Percentiles rank a stretch among this genome's conserved stretches.
Conservation (phyloP, 176 grass and related monocot species). For the Juncus effusus region DNA sequence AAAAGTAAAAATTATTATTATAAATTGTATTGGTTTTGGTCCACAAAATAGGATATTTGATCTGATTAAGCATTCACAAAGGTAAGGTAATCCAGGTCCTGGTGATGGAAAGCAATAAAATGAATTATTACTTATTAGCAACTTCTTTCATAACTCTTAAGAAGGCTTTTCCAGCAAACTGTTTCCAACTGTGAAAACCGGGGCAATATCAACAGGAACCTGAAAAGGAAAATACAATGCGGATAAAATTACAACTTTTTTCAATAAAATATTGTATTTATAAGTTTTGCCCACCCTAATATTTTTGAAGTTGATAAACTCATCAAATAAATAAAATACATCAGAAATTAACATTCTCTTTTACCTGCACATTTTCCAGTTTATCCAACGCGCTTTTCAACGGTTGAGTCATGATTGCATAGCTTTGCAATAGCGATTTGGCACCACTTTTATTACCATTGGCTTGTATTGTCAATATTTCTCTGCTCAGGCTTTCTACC, state of each 20-base stretch:
- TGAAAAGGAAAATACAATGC: slow-evolving; percentile 28
- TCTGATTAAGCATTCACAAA: too few relatives aligned
- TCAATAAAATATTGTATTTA: too few relatives aligned
- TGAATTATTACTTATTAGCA: too few relatives aligned
- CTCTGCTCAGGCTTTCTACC: slow-evolving; percentile 81
- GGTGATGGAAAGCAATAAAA: too few relatives aligned
- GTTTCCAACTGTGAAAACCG: slow-evolving; percentile 46
- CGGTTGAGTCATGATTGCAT: slow-evolving; percentile 67
- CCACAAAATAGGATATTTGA: too few relatives aligned
- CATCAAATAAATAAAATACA: too few relatives aligned
- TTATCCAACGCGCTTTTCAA: slow-evolving; percentile 68
- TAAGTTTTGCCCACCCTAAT: too few relatives aligned
- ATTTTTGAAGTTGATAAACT: too few relatives aligned
- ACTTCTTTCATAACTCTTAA: slow-evolving; percentile 14
- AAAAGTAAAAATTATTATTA: background rate
- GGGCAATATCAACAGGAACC: slow-evolving; percentile 83
- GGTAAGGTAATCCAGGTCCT: too few relatives aligned
- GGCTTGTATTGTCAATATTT: slow-evolving; percentile 90
- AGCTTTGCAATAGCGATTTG: slow-evolving; percentile 46
- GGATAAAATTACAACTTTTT: background rate
- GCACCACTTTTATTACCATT: slow-evolving; percentile 77
- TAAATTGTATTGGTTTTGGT: background rate
- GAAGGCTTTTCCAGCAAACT: slow-evolving; percentile 38
- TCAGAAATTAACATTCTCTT: background rate
- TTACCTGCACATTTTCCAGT: slow-evolving; percentile 75